phyloP scores from a whole-genome alignment of 495 filamentous ascomycete species.

The Collariella sp. region DNA sequence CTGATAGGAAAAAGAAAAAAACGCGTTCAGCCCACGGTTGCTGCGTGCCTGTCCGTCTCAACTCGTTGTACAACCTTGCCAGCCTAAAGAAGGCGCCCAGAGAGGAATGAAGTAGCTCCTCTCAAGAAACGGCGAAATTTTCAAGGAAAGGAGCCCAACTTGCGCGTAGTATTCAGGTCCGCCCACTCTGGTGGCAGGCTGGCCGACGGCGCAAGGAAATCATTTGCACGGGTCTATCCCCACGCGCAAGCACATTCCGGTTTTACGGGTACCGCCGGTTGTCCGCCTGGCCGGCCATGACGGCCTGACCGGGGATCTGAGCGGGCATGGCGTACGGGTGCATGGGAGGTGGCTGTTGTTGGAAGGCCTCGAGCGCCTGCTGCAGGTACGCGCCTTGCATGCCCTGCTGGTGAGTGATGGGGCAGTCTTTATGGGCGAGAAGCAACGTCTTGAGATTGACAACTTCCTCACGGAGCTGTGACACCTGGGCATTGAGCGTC shows the following conservation, averaged over 20 bases:
- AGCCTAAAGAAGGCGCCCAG: too few species aligned
- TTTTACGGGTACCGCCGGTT: conserved; percentile 44
- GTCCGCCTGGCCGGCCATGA: conserved; percentile 48
- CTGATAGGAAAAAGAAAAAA: too few species aligned
- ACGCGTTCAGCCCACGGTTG: too few species aligned
- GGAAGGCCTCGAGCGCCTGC: conserved; percentile 37
- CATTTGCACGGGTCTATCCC: too few species aligned
- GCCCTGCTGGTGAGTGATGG: conserved; percentile 82
- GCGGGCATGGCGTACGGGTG: conserved; percentile 65
- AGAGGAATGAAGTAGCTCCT: too few species aligned
- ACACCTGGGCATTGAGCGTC: conserved; percentile 70
- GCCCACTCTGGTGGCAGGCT: too few species aligned
- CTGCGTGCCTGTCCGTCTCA: too few species aligned
- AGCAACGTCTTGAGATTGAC: conserved; percentile 91
- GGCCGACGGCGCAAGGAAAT: too few species aligned
- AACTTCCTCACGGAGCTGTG: conserved; percentile 80
- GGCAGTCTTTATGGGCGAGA: conserved; percentile 93
- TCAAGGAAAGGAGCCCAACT: too few species aligned
- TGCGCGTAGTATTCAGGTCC: too few species aligned
- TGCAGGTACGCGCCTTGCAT: conserved; percentile 61
- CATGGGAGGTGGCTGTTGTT: conserved; percentile 54
- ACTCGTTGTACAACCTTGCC: too few species aligned
- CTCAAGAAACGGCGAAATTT: too few species aligned
- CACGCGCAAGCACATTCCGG: not conserved
- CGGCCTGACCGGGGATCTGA: conserved; percentile 44